Base-by-base conservation (phyloP, 768 basidiomycete genomes). In the Mycena crocata region DNA sequence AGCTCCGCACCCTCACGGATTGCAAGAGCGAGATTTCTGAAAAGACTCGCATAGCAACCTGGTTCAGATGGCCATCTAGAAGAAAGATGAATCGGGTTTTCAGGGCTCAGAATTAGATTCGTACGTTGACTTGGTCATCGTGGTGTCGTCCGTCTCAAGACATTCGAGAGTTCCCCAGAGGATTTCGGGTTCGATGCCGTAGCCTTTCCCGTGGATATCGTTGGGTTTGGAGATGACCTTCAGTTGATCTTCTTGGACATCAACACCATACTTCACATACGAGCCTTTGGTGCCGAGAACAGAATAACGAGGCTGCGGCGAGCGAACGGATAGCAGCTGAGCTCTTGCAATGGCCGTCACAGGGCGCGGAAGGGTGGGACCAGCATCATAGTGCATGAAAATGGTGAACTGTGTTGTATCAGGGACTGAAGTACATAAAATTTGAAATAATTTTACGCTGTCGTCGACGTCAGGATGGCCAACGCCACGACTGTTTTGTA, bases 181-280 rank as follows among this genome's bases (percentile, higher is more conserved):
- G 40, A 81, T 80, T 73, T 89, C 84, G 3, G 90, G 87, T 75
- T 93, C 92, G 62, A 77, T 78, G 14, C 91, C 93, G 69, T 86
- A 91, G 30, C 75, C 74, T 5, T 77, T 66, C 48, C 81, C 80
- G 66, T 85, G 74, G 42, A 87, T 87, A 14, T 77, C 81, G 19
- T 72, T 75, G 28, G 87, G 86, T 6, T 80, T 76, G 12, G 84
- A 72, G 54, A 89, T 86, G 14, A 75, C 82, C 73, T 89, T 89
- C 54, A 94, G 85, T 68, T 93, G 90, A 56, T 89, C 88, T 78
- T 95, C 94, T 74, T 96, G 94, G 3, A 88, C 79, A 76, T 95
- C 94, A 24, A 93, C 75, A 7, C 93, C 93, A 72, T 84, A 86
- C 77, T 97, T 96, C 63, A 85, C 81, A 78, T 86, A 95, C 3